Conservation (phyloP, 140 eudicot species). For the Cichorium intybus region DNA sequence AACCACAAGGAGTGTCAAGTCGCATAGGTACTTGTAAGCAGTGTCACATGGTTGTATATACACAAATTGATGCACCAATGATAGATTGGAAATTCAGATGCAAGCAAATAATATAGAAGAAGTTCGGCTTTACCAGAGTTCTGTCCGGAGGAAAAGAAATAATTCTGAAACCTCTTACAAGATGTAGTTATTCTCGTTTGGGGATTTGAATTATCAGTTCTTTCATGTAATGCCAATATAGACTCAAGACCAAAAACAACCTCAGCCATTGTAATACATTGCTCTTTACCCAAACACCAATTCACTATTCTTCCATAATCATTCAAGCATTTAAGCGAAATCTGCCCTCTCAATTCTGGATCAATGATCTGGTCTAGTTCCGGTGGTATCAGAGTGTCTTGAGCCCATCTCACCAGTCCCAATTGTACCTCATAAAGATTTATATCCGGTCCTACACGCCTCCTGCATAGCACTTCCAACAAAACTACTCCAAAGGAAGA, state of each 20-base stretch:
- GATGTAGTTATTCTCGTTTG: not conserved
- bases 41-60: too few relatives aligned
- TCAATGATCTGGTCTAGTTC: conserved; percentile 19
- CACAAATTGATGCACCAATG: too few relatives aligned
- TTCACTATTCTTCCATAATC: conserved; percentile 17
- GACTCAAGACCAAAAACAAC: conserved; percentile 29
- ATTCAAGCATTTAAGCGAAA: conserved; percentile 25
- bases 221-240: conserved; percentile 27
- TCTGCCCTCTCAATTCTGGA: conserved; percentile 13
- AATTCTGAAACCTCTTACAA: conserved; percentile 12
- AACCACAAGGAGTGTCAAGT: too few relatives aligned
- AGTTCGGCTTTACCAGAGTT: conserved; percentile 11
- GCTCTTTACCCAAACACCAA: conserved; percentile 20
- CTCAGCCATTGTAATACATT: conserved; percentile 26
- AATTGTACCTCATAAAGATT: conserved; percentile 16
- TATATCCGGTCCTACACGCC: not conserved
- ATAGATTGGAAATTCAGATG: too few relatives aligned
- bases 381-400: conserved; percentile 14
- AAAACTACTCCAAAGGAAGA: conserved; percentile 33
- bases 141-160: not conserved
- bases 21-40: too few relatives aligned
- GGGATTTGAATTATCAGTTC: not conserved
- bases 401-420: conserved; percentile 26
- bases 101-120: not conserved
- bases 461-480: conserved; percentile 31